phyloP scores from a whole-genome alignment of 768 basidiomycete genomes.

The Saitozyma podzolica region DNA sequence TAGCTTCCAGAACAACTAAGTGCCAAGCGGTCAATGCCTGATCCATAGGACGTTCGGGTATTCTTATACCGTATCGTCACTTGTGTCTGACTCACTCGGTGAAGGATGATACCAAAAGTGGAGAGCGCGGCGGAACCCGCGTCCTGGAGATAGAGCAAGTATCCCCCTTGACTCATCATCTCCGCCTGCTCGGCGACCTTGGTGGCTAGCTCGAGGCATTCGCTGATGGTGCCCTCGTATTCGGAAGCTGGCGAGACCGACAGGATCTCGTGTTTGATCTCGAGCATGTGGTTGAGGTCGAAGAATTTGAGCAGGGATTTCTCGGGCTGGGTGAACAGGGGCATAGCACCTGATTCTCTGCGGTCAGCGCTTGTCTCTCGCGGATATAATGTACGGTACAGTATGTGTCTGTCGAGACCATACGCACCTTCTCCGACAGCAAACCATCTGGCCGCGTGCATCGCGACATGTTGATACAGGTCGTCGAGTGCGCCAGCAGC shows the following conservation, averaged over 20 bases:
- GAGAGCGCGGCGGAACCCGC: conserved; percentile 2
- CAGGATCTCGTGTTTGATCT: neutral
- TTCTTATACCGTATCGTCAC: too few relatives aligned
- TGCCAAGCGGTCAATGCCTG: too few relatives aligned
- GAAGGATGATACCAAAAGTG: conserved; percentile 3
- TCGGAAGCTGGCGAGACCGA: neutral
- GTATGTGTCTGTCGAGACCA: neutral
- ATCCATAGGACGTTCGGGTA: too few relatives aligned
- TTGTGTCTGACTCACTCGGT: neutral
- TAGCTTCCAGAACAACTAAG: neutral
- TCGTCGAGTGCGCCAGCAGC: neutral
- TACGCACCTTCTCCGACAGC: neutral
- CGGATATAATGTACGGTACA: neutral
- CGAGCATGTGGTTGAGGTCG: neutral
- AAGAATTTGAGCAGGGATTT: conserved; percentile 1
- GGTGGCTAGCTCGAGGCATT: conserved; percentile 5
- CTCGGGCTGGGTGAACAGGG: neutral
- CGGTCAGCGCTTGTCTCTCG: too few relatives aligned
- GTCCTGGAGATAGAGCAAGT: conserved; percentile 7
- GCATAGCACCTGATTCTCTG: neutral
- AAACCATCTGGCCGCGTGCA: conserved; percentile 6
- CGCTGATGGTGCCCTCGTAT: neutral
- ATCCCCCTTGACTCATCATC: neutral
- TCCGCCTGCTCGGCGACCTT: conserved; percentile 4
- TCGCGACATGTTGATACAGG: neutral